Conservation (phyloP, 108 stramenopile species). For the Cyclotella distinguenda region DNA sequence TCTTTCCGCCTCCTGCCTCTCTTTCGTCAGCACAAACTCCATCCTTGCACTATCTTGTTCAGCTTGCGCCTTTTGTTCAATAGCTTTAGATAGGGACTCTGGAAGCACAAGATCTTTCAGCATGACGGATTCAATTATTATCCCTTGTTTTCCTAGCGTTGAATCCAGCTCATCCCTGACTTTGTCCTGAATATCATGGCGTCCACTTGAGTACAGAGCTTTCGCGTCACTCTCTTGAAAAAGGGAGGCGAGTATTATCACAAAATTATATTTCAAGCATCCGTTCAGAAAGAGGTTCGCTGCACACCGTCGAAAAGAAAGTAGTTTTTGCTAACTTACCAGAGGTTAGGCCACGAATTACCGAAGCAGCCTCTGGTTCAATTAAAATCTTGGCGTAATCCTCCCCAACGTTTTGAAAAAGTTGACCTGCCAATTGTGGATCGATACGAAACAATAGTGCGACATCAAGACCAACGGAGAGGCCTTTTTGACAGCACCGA, state of each 20-base stretch:
- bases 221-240: conserved; percentile 47
- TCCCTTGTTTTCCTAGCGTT: conserved; percentile 47
- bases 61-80: conserved; percentile 52
- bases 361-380: conserved; percentile 49
- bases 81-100: conserved; percentile 32
- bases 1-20: conserved; percentile 50
- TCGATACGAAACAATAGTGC: conserved; percentile 43
- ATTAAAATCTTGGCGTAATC: conserved; percentile 38
- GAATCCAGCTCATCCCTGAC: conserved; percentile 36
- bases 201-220: conserved; percentile 49
- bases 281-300: too few species aligned
- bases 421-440: conserved; percentile 25
- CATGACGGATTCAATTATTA: conserved; percentile 54
- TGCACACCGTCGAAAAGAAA: too few species aligned
- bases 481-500: conserved; percentile 15
- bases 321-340: too few species aligned
- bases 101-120: conserved; percentile 51
- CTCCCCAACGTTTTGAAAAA: conserved; percentile 37
- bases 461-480: conserved; percentile 45
- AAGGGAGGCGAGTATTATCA: background rate
- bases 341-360: conserved; percentile 52
- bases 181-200: conserved; percentile 37
- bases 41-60: conserved; percentile 54
- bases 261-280: too few species aligned
- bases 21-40: conserved; percentile 53